Evolutionary conservation across 2,329 filamentous ascomycete genomes (phyloP), one percentile per base, ranked within the genome.

Genomic region (Colletotrichum sp.): DNA sequence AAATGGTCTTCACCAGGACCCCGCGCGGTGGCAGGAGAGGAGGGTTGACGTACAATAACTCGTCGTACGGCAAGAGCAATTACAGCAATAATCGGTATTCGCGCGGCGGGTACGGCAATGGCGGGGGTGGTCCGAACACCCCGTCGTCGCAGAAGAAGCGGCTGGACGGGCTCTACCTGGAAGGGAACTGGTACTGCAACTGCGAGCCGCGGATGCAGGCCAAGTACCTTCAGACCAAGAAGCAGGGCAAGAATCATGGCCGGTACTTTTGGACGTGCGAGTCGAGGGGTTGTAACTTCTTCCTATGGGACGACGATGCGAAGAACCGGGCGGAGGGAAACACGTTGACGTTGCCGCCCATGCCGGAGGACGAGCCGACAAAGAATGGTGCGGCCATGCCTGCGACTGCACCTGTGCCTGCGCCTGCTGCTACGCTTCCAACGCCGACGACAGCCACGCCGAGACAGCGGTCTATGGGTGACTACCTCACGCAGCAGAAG

Each of bases 281-380:
- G n/a, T 79, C 80, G 9, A 80, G 81, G 8, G 63, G 55, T 21
- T 90, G 88, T 80, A 70, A 79, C 8, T 88, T 89, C 79, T 90
- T 88, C 74, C 78, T 89, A 26, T 89, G 85, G 84, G 82, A 83
- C n/a, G 84, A 88, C 9, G 81, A 82, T 2, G 86, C 87, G 12
- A 76, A 79, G 39, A 69, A 73, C 15, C 34, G 73, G 32, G 70
- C 70, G n/a, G 64, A 44, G 18, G 70, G 28, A 12, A 24, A 60
- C 26, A 76, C 70, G 12, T n/a, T 73, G 73, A 76, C 44, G 26
- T 21, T 76, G 44, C 73, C 73, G 57, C 64, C 70, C 34, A 73
- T 76, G 73, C 73, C 73, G 39, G 67, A 60, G 24, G 67, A 69
- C 12, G 32, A 57, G 7, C 15, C 30, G 13, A 12, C 30, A 21